phyloP scores from a whole-genome alignment of 2,329 filamentous ascomycete species.

The Fusarium decemcellulare region DNA sequence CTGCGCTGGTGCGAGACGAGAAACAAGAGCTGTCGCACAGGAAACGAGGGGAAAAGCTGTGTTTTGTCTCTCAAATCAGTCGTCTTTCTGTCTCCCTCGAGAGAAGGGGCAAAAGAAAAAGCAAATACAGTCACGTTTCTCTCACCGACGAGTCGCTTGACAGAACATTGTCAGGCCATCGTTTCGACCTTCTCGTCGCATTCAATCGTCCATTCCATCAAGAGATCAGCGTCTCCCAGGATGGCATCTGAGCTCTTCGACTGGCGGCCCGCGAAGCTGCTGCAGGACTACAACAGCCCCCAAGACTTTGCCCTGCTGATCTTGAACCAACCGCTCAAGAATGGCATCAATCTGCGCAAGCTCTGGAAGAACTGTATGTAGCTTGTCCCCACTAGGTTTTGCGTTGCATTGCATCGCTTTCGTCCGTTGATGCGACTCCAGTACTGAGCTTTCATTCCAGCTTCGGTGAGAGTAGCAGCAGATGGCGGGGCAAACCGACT shows the following conservation, averaged over 20 bases:
- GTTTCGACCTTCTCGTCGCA: not conserved
- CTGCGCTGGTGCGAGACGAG: constrained; percentile 2
- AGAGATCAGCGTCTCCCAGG: not conserved
- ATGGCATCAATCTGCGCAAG: constrained; percentile 62
- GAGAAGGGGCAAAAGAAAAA: constrained; percentile 11
- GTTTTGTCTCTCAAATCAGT: constrained; percentile 5
- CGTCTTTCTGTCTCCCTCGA: not conserved
- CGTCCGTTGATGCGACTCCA: not conserved
- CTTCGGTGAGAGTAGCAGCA: constrained; percentile 80
- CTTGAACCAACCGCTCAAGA: constrained; percentile 66
- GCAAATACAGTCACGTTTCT: constrained; percentile 12
- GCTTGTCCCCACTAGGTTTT: constrained; percentile 12
- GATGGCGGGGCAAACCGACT: constrained; percentile 93
- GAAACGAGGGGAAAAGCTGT: constrained; percentile 34
- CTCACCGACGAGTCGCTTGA: not conserved
- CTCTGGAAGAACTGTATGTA: constrained; percentile 65
- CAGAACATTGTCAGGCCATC: not conserved
- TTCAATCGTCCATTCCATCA: not conserved
- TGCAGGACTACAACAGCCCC: constrained; percentile 51
- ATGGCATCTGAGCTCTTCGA: constrained; percentile 51
- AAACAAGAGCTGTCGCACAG: constrained; percentile 30
- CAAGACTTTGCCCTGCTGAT: constrained; percentile 62
- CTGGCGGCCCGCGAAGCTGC: constrained; percentile 57
- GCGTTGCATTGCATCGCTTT: not conserved
- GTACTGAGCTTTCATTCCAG: constrained; percentile 57